Evolutionary conservation across 208 protist species (phyloP).

Genomic region (Trypanosoma platydactyli): DNA sequence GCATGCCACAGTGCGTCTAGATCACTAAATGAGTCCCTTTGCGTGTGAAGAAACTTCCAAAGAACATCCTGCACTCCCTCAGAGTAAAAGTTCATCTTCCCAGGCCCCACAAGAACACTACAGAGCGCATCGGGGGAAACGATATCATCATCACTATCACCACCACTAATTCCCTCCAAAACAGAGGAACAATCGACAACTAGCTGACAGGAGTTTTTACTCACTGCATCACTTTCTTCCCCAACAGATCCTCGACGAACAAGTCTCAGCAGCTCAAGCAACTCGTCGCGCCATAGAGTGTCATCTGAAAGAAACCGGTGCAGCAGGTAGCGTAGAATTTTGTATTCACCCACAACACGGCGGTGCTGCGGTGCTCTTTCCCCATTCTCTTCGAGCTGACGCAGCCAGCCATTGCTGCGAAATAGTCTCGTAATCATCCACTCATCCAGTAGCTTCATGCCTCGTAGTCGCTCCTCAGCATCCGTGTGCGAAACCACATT

Average conservation of each 20-base stretch:
- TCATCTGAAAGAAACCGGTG: slow-evolving; percentile 29
- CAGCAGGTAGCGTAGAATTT: slow-evolving; percentile 25
- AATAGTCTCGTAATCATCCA: slow-evolving; percentile 40
- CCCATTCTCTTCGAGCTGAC: slow-evolving; percentile 27
- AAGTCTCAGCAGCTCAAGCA: slow-evolving; percentile 11
- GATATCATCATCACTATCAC: slow-evolving; percentile 2
- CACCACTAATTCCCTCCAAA: background rate
- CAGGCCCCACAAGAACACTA: slow-evolving; percentile 8
- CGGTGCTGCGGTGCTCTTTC: slow-evolving; percentile 25
- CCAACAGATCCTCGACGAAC: background rate
- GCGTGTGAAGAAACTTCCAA: slow-evolving; percentile 16
- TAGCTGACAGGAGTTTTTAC: background rate
- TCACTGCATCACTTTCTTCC: background rate
- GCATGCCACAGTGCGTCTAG: slow-evolving; percentile 34
- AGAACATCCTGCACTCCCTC: slow-evolving; percentile 24
- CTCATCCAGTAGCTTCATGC: slow-evolving; percentile 46
- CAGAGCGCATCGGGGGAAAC: background rate
- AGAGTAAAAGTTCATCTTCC: slow-evolving; percentile 29
- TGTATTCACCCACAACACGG: slow-evolving; percentile 25
- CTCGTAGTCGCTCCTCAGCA: slow-evolving; percentile 33
- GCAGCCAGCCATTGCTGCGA: slow-evolving; percentile 40
- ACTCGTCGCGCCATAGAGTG: slow-evolving; percentile 26
- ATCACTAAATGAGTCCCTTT: slow-evolving; percentile 1
- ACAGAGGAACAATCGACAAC: background rate
- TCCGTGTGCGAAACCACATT: slow-evolving; percentile 36